phyloP scores from a whole-genome alignment of 495 filamentous ascomycete species.

The Penicillium simplicissimum region DNA sequence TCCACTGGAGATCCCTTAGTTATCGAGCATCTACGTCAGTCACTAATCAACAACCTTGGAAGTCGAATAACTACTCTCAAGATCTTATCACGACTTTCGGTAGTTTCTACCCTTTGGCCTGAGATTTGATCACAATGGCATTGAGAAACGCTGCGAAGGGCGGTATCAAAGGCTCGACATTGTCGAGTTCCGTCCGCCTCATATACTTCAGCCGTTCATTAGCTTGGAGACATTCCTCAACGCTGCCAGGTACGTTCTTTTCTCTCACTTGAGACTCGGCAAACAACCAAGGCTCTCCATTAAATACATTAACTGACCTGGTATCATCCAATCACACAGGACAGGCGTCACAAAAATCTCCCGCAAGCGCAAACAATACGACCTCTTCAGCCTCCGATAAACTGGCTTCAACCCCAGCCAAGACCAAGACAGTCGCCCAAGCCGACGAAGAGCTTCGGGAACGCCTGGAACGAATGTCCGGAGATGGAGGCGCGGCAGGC shows the following conservation, averaged over 20 bases:
- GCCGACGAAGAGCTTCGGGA: conserved; percentile 66
- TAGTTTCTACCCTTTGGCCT: neutral
- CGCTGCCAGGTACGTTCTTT: conserved; percentile 11
- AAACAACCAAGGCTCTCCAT: neutral
- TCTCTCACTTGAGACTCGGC: neutral
- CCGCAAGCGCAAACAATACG: neutral
- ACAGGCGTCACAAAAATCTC: neutral
- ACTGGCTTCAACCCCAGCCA: conserved; percentile 9
- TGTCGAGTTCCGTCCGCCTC: neutral
- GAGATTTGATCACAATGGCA: neutral
- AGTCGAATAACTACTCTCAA: conserved; percentile 1
- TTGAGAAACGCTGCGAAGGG: neutral
- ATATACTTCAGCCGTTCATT: neutral
- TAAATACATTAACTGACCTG: neutral
- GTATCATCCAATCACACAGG: neutral
- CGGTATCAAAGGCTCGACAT: neutral
- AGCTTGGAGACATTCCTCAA: conserved; percentile 8
- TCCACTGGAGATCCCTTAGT: neutral
- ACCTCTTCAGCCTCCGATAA: conserved; percentile 1
- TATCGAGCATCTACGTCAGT: conserved; percentile 21
- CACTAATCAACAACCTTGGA: neutral
- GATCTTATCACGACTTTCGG: neutral
- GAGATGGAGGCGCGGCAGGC: conserved; percentile 75
- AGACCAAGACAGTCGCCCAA: conserved; percentile 56
- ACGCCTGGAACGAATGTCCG: conserved; percentile 68